Percentiles rank a stretch among this genome's conserved stretches.
These are phyloP conservation scores for Rhytidiadelphus loreus DNA, from an alignment of 225 moss, liverwort and hornwort genomes.

Conservation along the genomic window DNA sequence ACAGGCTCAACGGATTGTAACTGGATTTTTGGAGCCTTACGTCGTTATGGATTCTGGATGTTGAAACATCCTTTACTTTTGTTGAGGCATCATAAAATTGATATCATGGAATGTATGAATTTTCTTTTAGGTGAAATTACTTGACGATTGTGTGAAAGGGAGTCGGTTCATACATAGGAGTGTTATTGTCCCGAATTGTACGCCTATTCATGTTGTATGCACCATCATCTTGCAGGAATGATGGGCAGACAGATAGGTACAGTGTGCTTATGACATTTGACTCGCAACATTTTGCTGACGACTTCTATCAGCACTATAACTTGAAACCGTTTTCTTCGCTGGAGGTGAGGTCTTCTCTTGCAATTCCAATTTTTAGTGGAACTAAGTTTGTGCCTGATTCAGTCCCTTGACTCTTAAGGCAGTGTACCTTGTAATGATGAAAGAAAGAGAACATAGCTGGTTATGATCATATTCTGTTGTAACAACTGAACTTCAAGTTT, in stretches of 20 bases:
- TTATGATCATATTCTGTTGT: background rate
- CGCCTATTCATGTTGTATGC: background rate
- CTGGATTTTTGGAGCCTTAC: background rate
- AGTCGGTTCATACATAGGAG: background rate
- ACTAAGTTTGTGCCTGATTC: background rate
- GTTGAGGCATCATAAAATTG: background rate
- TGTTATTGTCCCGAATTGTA: background rate
- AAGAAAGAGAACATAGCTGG: background rate
- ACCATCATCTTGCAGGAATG: constrained; percentile 49
- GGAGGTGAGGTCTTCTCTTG: constrained; percentile 42
- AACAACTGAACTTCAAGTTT: background rate
- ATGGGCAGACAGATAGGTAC: constrained; percentile 79
- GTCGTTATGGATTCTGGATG: background rate
- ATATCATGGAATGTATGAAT: background rate
- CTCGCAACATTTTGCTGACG: constrained; percentile 74
- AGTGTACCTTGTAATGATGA: background rate
- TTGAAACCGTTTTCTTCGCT: constrained; percentile 85
- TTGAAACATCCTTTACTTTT: background rate
- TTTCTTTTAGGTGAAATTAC: background rate
- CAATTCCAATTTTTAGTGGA: background rate
- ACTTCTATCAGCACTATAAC: constrained; percentile 84
- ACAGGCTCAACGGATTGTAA: background rate
- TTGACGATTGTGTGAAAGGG: background rate
- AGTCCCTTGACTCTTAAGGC: background rate
- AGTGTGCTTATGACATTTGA: constrained; percentile 93